phyloP scores from a whole-genome alignment of 495 filamentous ascomycete genomes.

The Glutinoglossum americanum region DNA sequence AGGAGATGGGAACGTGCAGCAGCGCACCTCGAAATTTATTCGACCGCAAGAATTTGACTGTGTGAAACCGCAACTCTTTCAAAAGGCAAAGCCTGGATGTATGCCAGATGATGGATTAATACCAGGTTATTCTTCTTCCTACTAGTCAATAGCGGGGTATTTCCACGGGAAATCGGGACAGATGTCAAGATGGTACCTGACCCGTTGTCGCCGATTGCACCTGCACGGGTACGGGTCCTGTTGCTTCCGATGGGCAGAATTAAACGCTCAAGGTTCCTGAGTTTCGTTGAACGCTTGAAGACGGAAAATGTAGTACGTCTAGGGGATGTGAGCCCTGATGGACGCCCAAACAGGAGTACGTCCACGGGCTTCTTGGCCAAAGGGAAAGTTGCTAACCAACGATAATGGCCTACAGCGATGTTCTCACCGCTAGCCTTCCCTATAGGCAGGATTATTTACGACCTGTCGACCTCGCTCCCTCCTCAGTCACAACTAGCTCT shows the following conservation, averaged over 20 bases:
- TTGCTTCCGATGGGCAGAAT: conserved; percentile 73
- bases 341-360: conserved; percentile 72
- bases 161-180: background rate
- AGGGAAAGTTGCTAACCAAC: background rate
- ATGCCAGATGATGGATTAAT: background rate
- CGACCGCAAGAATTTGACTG: background rate
- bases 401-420: conserved; percentile 39
- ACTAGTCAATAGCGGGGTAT: background rate
- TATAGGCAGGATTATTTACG: conserved; percentile 71
- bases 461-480: conserved; percentile 60
- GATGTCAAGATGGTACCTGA: conserved; percentile 59
- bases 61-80: background rate
- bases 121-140: background rate
- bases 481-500: conserved; percentile 55
- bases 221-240: conserved; percentile 67
- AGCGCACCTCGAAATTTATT: background rate
- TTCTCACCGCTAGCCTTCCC: conserved; percentile 90
- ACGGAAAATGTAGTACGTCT: conserved; percentile 67
- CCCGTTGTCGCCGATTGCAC: conserved; percentile 67
- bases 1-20: too few species aligned
- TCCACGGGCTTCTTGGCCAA: background rate
- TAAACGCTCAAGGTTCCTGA: conserved; percentile 54
- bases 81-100: too few species aligned
- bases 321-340: conserved; percentile 77
- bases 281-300: conserved; percentile 57